These are phyloP conservation scores for Tuctoria greenei DNA, from an alignment of 176 grass and related monocot species.

Conservation along the genomic window DNA sequence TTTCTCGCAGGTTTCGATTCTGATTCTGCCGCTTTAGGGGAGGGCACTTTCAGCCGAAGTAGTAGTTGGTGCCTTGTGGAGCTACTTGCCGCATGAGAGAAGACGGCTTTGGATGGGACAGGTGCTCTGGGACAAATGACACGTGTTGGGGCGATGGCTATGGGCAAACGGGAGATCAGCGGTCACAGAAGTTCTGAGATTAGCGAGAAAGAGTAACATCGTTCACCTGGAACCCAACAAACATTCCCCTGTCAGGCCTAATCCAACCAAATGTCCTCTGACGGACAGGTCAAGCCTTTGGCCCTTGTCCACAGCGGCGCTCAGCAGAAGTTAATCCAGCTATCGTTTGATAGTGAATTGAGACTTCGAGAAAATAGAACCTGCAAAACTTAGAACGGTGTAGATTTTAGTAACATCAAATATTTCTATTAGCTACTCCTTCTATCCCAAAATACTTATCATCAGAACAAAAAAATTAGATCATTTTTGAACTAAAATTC, in stretches of 20 bases:
- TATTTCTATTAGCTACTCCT: constrained; percentile 37
- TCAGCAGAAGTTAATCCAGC: too few species aligned
- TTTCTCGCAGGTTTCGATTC: background rate
- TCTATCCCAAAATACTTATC: too few species aligned
- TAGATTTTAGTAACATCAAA: background rate
- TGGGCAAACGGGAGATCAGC: background rate
- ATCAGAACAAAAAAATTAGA: too few species aligned
- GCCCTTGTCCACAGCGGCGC: too few species aligned
- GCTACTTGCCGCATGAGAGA: background rate
- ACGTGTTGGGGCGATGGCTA: constrained; percentile 18
- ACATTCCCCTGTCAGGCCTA: background rate
- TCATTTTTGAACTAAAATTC: too few species aligned
- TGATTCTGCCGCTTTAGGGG: background rate
- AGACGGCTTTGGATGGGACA: constrained; percentile 14
- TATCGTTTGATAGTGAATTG: background rate
- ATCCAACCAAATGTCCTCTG: background rate
- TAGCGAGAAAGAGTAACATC: background rate
- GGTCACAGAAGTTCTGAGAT: background rate
- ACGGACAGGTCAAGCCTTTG: too few species aligned
- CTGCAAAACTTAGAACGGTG: background rate
- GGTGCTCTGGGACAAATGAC: constrained; percentile 18
- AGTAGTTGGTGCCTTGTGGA: background rate
- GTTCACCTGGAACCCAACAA: background rate
- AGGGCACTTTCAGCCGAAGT: background rate
- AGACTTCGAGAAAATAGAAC: background rate